Percentiles rank a stretch among this genome's conserved stretches.
Evolutionary conservation across 192 early-diverging fungal species (phyloP).

Genomic region (Mortierella alpina): DNA sequence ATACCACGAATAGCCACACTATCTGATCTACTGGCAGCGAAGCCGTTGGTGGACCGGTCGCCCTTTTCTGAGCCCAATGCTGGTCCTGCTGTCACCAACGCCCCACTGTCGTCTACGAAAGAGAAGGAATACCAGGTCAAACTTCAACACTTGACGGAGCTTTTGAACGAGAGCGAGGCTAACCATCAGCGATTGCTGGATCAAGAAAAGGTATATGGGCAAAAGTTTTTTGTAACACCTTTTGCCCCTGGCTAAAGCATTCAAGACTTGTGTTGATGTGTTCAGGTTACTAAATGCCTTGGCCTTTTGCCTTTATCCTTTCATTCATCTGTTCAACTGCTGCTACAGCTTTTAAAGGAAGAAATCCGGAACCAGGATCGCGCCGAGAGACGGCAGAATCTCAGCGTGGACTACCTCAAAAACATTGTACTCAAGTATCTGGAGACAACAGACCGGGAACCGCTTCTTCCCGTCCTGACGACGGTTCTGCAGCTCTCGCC

Average conservation of each 20-base stretch:
- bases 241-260: slow-evolving; percentile 9
- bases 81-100: slow-evolving; percentile 3
- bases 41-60: slow-evolving; percentile 36
- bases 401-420: slow-evolving; percentile 77
- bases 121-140: slow-evolving; percentile 57
- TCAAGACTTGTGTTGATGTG: slow-evolving; percentile 25
- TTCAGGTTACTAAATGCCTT: neutral
- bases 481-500: slow-evolving; percentile 59
- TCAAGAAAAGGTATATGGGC: slow-evolving; percentile 64
- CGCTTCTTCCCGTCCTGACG: slow-evolving; percentile 53
- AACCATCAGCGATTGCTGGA: slow-evolving; percentile 53
- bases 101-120: slow-evolving; percentile 22
- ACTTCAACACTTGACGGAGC: slow-evolving; percentile 62
- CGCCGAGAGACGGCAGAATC: slow-evolving; percentile 69
- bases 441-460: slow-evolving; percentile 61
- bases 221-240: neutral
- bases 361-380: slow-evolving; percentile 70
- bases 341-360: slow-evolving; percentile 63
- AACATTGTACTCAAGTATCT: slow-evolving; percentile 77
- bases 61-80: slow-evolving; percentile 27
- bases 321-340: neutral
- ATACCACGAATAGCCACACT: slow-evolving; percentile 37
- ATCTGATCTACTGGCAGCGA: slow-evolving; percentile 54
- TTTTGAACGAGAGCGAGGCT: slow-evolving; percentile 68
- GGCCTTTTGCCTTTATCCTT: too few relatives aligned